Percentiles rank a stretch among this genome's conserved stretches.
Evolutionary conservation across 2,329 filamentous ascomycete genomes (phyloP).

Genomic region (Elsinoe fawcettii): DNA sequence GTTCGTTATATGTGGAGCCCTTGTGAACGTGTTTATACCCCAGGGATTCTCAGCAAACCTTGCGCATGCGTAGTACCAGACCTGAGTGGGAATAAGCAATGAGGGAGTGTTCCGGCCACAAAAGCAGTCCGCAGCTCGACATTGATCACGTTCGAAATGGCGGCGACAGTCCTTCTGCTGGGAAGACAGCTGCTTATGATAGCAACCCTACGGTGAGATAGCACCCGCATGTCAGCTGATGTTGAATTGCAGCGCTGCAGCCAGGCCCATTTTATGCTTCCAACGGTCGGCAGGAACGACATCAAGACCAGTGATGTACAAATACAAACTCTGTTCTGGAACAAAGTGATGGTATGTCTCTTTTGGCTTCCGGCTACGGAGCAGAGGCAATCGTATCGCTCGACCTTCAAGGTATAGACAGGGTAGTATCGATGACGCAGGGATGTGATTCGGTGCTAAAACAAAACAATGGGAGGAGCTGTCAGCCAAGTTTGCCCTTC

Average conservation of each 20-base stretch:
- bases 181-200: background rate
- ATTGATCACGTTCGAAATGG: background rate
- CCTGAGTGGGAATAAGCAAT: background rate
- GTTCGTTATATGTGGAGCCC: background rate
- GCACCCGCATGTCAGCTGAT: background rate
- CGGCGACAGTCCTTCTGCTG: background rate
- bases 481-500: slow-evolving; percentile 7
- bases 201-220: background rate
- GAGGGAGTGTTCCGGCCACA: background rate
- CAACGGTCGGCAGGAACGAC: background rate
- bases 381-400: too few species aligned
- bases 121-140: background rate
- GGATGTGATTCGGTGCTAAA: background rate
- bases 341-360: background rate
- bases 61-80: background rate
- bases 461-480: background rate
- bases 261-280: background rate
- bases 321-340: slow-evolving; percentile 3
- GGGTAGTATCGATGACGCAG: slow-evolving; percentile 9
- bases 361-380: background rate
- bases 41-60: background rate
- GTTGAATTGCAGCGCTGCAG: background rate
- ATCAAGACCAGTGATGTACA: background rate
- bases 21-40: background rate
- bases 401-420: background rate